Percentiles rank a stretch among this genome's conserved stretches.
Conservation (phyloP, 163 green algal species). For the Prototheca stagnorum region DNA sequence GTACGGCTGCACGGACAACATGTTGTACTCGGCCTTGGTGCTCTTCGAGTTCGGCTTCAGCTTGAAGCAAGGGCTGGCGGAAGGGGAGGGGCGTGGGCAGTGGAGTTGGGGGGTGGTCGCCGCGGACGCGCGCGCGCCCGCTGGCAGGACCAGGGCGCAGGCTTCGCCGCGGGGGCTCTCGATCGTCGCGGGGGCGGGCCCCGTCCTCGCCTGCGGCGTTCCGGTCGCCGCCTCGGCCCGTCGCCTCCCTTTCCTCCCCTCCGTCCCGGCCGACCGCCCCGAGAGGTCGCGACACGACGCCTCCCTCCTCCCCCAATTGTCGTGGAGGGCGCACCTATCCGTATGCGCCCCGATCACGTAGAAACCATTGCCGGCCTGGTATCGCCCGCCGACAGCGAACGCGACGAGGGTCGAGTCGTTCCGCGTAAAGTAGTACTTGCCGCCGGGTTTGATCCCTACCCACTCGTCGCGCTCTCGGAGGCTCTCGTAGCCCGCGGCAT, state of each 20-base stretch:
- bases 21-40: constrained; percentile 47
- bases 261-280: too few relatives aligned
- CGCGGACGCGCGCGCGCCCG: too few relatives aligned
- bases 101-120: constrained; percentile 2
- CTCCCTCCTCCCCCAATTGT: too few relatives aligned
- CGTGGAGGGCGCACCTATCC: too few relatives aligned
- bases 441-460: constrained; percentile 33
- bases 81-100: background rate
- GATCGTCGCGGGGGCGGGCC: too few relatives aligned
- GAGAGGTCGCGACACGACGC: too few relatives aligned
- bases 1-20: constrained; percentile 79
- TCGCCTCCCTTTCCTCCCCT: too few relatives aligned
- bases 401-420: constrained; percentile 83
- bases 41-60: constrained; percentile 53
- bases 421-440: constrained; percentile 90
- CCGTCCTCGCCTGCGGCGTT: too few relatives aligned
- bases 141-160: too few relatives aligned
- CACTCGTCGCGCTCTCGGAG: constrained; percentile 57
- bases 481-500: constrained; percentile 46
- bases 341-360: constrained; percentile 90
- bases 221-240: too few relatives aligned
- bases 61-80: constrained; percentile 61
- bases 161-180: too few relatives aligned
- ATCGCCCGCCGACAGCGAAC: constrained; percentile 74
- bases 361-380: constrained; percentile 70